Base-by-base conservation (phyloP, 768 basidiomycete genomes). In the Russula griseocarnosa region DNA sequence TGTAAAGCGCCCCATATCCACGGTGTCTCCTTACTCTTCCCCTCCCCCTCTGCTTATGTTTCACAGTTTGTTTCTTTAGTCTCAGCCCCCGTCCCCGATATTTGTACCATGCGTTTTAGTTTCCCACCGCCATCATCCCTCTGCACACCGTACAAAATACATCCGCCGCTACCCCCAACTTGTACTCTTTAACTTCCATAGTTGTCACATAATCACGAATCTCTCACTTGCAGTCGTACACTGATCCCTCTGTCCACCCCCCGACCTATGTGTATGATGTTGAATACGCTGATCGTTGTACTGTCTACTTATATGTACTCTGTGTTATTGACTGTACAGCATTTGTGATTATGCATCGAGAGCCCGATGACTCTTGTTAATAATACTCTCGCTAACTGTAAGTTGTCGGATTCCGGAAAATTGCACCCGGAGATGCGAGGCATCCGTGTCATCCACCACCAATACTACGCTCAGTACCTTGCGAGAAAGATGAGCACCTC, bases 61-160 rank as follows among this genome's bases (percentile, higher is more conserved):
- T 63, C 34, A 14, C 53, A 32, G 52, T 50, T 3, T 49, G 58
- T 40, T 55, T 47, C 58, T 32, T 64, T 60, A 5, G 58, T 18
- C 46, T 64, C 58, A 28, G 13, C 28, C 62, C 62, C 54, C 47
- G 36, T 40, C 58, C 63, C 63, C 53, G 52, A 53, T 64, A 64
- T 55, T 47, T 60, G 58, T 64, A 64, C 58, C 58, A 64, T 64
- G 58, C 53, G 58, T 64, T 64, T 63, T 64, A 64, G 63, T 64
- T 54, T 59, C 38, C 58, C 46, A 22, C 30, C 34, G 34, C 28
- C 42, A 58, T 9, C 44, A 63, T 40, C 44, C 20, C 34, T 30
- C 22, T 5, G 6, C 55, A 51, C 61, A 51, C 50, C 24, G 46
- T 46, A 59, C 58, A 64, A 60, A 54, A 58, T 46, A 46, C 53